Evolutionary conservation across 2,329 filamentous ascomycete species (phyloP).

Genomic region (Ceratocystiopsis sp.): DNA sequence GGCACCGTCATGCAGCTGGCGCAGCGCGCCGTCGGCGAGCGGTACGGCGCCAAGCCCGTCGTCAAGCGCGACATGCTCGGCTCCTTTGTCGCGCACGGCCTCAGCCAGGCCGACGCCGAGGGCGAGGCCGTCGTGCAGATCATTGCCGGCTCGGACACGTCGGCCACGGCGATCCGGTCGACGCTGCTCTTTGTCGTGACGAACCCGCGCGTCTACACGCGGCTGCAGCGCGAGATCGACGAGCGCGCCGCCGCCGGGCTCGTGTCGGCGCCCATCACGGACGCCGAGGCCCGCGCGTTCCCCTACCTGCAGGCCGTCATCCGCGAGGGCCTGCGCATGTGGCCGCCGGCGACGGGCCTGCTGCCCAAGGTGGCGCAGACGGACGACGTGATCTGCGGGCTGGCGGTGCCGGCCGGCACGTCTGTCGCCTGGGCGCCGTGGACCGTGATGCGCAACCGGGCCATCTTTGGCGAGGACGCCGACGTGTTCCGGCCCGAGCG

Average conservation of each 20-base stretch:
- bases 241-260: constrained; percentile 13
- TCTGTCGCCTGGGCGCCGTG: constrained; percentile 14
- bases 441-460: constrained; percentile 20
- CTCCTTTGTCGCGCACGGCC: constrained; percentile 22
- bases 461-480: constrained; percentile 20
- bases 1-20: constrained; percentile 10
- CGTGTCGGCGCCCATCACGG: constrained; percentile 17
- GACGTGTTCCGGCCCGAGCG: constrained; percentile 28
- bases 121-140: constrained; percentile 27
- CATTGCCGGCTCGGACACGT: constrained; percentile 16
- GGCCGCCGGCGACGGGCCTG: constrained; percentile 23
- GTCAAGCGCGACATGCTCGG: constrained; percentile 20
- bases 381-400: constrained; percentile 20
- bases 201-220: constrained; percentile 11
- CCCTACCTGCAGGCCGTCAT: constrained; percentile 33
- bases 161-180: constrained; percentile 14
- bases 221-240: constrained; percentile 20
- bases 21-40: constrained; percentile 8
- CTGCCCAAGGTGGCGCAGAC: constrained; percentile 16
- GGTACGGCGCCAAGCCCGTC: constrained; percentile 4
- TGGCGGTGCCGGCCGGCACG: constrained; percentile 27
- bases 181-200: constrained; percentile 13
- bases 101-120: constrained; percentile 21
- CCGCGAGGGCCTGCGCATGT: constrained; percentile 29
- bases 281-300: constrained; percentile 21